These are phyloP conservation scores for Botrytis fabae DNA, from an alignment of 2,329 filamentous ascomycete species.

Conservation along the genomic window DNA sequence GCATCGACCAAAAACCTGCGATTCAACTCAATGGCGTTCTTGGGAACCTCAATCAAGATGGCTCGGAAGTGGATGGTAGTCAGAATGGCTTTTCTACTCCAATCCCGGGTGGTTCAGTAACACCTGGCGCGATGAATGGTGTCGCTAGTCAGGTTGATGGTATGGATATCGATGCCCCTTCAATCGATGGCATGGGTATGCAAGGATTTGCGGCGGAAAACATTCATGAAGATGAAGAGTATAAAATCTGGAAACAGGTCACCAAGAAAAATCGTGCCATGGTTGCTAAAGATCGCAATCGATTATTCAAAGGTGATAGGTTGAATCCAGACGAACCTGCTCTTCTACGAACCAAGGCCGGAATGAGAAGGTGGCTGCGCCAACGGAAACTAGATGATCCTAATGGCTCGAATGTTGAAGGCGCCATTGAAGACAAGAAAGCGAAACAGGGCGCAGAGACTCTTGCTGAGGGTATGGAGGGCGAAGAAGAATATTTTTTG, in stretches of 20 bases:
- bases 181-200: slow-evolving; percentile 64
- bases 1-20: slow-evolving; percentile 70
- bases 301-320: slow-evolving; percentile 81
- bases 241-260: slow-evolving; percentile 98
- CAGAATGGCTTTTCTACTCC: slow-evolving; percentile 85
- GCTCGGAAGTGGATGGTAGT: slow-evolving; percentile 81
- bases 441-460: slow-evolving; percentile 63
- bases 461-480: slow-evolving; percentile 89
- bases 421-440: slow-evolving; percentile 50
- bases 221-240: slow-evolving; percentile 86
- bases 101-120: slow-evolving; percentile 70
- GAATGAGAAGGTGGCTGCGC: slow-evolving; percentile 85
- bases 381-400: slow-evolving; percentile 70
- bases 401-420: slow-evolving; percentile 47
- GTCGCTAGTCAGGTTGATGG: slow-evolving; percentile 73
- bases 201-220: slow-evolving; percentile 71
- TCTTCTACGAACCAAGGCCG: slow-evolving; percentile 77
- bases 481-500: slow-evolving; percentile 75
- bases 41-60: slow-evolving; percentile 60
- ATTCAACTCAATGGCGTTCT: slow-evolving; percentile 66
- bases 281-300: slow-evolving; percentile 80
- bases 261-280: slow-evolving; percentile 93
- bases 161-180: slow-evolving; percentile 83
- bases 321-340: slow-evolving; percentile 88
- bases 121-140: slow-evolving; percentile 71